Conservation (phyloP, 176 grass and related monocot species). For the Hyparrhenia diplandra region DNA sequence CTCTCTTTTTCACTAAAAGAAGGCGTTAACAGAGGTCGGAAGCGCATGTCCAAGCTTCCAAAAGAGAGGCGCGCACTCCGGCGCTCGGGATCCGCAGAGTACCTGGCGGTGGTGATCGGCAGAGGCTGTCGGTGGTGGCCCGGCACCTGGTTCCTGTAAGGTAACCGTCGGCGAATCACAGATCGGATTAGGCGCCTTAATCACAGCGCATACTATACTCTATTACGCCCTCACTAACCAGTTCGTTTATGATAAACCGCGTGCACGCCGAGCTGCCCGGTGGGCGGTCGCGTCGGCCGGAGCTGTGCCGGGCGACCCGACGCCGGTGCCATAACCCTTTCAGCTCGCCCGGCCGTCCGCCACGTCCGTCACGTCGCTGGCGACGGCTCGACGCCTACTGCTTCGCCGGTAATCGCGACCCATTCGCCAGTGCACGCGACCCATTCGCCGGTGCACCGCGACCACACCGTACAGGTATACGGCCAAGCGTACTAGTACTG, state of each 20-base stretch:
- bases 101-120: background rate
- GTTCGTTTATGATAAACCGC: background rate
- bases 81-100: background rate
- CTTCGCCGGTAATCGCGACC: no score
- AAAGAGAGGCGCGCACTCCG: background rate
- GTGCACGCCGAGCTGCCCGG: background rate
- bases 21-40: background rate
- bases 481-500: background rate
- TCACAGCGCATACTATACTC: background rate
- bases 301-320: no score
- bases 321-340: background rate
- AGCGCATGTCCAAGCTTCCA: background rate
- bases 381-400: background rate
- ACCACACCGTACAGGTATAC: background rate
- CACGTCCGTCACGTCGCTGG: no score
- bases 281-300: no score
- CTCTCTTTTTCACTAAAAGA: background rate
- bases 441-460: background rate
- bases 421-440: no score
- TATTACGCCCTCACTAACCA: background rate
- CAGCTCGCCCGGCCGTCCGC: no score
- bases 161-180: background rate
- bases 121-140: conserved; percentile 26
- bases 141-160: background rate
- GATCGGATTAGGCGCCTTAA: background rate